Conservation (phyloP, 306 rosid species). For the Rosa rugosa region DNA sequence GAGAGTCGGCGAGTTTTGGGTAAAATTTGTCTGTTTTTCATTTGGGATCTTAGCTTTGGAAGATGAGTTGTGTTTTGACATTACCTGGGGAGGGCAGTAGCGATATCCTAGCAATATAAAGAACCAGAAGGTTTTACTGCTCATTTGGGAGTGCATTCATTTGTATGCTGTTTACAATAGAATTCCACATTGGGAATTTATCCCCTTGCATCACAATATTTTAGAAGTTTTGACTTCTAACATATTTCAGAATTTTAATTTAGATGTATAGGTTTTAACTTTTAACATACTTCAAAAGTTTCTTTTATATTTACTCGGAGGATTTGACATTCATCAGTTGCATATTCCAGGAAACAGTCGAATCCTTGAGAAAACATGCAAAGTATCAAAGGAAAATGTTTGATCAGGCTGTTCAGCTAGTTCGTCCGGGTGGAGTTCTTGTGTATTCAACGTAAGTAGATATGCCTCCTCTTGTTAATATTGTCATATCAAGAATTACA, state of each 20-base stretch:
- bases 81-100: background rate
- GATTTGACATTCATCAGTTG: conserved; percentile 1
- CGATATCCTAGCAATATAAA: background rate
- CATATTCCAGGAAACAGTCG: conserved; percentile 69
- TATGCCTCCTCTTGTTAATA: conserved; percentile 25
- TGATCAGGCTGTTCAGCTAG: conserved; percentile 92
- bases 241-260: background rate
- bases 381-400: conserved; percentile 87
- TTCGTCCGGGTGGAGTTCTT: conserved; percentile 75
- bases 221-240: background rate
- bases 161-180: background rate
- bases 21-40: background rate
- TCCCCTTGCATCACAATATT: background rate
- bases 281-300: background rate
- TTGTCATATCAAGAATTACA: background rate
- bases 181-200: background rate
- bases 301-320: background rate
- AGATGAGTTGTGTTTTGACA: background rate
- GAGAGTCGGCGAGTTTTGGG: background rate
- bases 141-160: background rate
- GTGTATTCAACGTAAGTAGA: conserved; percentile 91
- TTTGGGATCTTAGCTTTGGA: background rate
- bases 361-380: conserved; percentile 69
- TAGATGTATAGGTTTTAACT: background rate
- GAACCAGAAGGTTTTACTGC: background rate